A percentile compares a stretch with the other conserved stretches of the same genome.
Evolutionary conservation across 495 filamentous ascomycete species (phyloP).

Genomic region (Trichoderma gamsii): DNA sequence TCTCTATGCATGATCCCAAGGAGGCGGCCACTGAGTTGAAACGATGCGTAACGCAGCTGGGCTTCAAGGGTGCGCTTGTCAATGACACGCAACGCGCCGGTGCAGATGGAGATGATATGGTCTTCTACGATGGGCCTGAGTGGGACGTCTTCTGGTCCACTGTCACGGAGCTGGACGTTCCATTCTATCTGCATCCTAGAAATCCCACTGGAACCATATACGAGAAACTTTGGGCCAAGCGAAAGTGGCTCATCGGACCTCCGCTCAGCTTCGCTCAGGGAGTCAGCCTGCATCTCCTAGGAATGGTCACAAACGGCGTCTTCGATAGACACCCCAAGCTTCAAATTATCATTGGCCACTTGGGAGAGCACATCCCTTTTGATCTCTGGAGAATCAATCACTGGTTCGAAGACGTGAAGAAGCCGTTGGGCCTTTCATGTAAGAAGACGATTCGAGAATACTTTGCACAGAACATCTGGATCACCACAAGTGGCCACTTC

Average conservation of each 20-base stretch:
- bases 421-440: slow-evolving; percentile 26
- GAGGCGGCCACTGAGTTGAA: slow-evolving; percentile 51
- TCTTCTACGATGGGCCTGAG: slow-evolving; percentile 52
- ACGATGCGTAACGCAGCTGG: slow-evolving; percentile 48
- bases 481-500: slow-evolving; percentile 59
- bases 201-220: slow-evolving; percentile 27
- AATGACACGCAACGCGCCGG: slow-evolving; percentile 46
- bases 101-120: slow-evolving; percentile 34
- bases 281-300: slow-evolving; percentile 34
- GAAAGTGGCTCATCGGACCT: slow-evolving; percentile 30
- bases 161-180: slow-evolving; percentile 53
- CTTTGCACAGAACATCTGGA: slow-evolving; percentile 55
- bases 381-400: slow-evolving; percentile 58
- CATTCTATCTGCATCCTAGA: slow-evolving; percentile 56
- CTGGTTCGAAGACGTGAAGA: slow-evolving; percentile 41
- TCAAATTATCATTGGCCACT: slow-evolving; percentile 55
- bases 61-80: slow-evolving; percentile 54
- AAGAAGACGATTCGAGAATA: slow-evolving; percentile 34
- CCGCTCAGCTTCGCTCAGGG: slow-evolving; percentile 35
- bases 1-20: slow-evolving; percentile 38
- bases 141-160: slow-evolving; percentile 56
- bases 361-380: slow-evolving; percentile 57
- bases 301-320: slow-evolving; percentile 31
- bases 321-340: slow-evolving; percentile 51
- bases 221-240: slow-evolving; percentile 21